Evolutionary conservation across 164 flowering plant genomes (phyloP).

Genomic region (Magnolia kwangsiensis): DNA sequence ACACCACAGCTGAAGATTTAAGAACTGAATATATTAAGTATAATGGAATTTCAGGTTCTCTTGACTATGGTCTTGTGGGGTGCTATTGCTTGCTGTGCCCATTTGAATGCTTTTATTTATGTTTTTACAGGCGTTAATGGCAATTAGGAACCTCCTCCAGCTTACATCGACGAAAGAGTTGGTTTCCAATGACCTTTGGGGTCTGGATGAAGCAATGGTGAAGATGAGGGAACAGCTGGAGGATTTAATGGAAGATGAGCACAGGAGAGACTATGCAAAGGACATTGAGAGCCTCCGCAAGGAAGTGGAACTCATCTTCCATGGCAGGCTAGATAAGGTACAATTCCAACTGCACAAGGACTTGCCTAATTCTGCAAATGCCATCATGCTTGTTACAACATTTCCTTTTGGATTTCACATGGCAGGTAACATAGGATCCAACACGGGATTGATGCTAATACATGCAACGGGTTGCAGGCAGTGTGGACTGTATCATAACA

Average conservation of each 20-base stretch:
- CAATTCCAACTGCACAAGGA: neutral
- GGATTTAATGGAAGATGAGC: constrained; percentile 48
- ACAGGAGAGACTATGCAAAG: constrained; percentile 47
- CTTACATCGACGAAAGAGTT: constrained; percentile 48
- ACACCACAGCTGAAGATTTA: too few species aligned
- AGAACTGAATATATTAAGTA: too few species aligned
- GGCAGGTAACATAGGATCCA: too few species aligned
- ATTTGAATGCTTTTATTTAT: neutral
- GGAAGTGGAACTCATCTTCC: constrained; percentile 65
- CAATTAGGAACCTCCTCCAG: constrained; percentile 66
- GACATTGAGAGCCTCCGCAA: constrained; percentile 67
- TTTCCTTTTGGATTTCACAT: too few species aligned
- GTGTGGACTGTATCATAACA: too few species aligned
- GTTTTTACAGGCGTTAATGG: constrained; percentile 55
- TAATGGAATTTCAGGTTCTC: too few species aligned
- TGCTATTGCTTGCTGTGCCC: neutral
- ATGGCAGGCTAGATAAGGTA: constrained; percentile 51
- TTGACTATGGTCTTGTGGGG: too few species aligned
- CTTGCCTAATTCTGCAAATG: too few species aligned
- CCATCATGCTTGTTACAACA: too few species aligned
- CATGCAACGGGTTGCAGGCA: too few species aligned
- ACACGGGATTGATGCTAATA: too few species aligned
- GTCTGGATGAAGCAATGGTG: constrained; percentile 57
- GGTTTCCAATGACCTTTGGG: constrained; percentile 56
- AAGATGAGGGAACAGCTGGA: constrained; percentile 52